Evolutionary conservation across 2,329 filamentous ascomycete genomes (phyloP).

Genomic region (Monilinia aucupariae): DNA sequence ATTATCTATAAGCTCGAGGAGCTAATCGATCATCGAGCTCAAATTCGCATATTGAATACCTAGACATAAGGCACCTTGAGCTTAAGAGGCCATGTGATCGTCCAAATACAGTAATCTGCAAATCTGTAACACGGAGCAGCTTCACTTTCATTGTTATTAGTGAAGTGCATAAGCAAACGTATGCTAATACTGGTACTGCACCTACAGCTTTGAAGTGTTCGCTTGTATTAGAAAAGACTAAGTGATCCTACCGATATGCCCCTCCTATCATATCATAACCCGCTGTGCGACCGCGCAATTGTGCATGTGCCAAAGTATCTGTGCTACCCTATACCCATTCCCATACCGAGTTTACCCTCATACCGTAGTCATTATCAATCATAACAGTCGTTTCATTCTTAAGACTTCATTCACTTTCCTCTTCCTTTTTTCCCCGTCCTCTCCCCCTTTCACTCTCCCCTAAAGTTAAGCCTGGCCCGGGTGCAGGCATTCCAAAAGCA

Average conservation of each 20-base stretch:
- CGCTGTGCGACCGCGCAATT: not conserved
- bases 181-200: not conserved
- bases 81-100: not conserved
- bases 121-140: not conserved
- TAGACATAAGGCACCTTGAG: not conserved
- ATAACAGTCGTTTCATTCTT: slow-evolving; percentile 1
- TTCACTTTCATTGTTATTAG: not conserved
- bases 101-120: not conserved
- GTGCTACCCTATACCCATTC: not conserved
- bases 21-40: not conserved
- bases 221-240: slow-evolving; percentile 6
- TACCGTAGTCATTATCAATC: not conserved
- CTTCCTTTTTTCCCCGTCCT: no score
- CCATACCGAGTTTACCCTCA: slow-evolving; percentile 1
- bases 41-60: not conserved
- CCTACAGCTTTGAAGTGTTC: not conserved
- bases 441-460: no score
- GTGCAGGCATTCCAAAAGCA: slow-evolving; percentile 7
- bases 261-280: not conserved
- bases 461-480: not conserved
- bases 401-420: not conserved
- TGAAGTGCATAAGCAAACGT: not conserved
- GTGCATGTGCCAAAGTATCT: slow-evolving; percentile 3
- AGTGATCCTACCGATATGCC: not conserved
- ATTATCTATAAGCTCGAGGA: not conserved